Evolutionary conservation across 169 alveolate species (phyloP).

Genomic region (Sarcocystis neurona): DNA sequence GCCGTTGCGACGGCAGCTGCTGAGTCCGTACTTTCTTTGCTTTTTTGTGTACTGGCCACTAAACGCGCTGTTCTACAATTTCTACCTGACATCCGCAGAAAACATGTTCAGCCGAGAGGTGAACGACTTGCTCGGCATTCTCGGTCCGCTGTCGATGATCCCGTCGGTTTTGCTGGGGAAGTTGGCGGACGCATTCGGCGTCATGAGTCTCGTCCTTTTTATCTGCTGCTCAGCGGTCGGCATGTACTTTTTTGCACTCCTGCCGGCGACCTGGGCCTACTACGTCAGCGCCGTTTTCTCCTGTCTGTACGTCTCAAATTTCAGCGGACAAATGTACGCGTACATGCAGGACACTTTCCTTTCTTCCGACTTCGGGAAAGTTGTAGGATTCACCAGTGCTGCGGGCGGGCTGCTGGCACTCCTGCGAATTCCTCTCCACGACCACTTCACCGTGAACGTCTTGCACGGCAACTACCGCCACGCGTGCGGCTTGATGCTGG

Average conservation of each 20-base stretch:
- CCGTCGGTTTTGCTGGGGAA: constrained; percentile 38
- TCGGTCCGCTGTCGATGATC: constrained; percentile 42
- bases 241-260: constrained; percentile 34
- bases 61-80: constrained; percentile 41
- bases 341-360: constrained; percentile 42
- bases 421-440: constrained; percentile 23
- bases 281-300: constrained; percentile 40
- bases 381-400: constrained; percentile 48
- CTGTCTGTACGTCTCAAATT: constrained; percentile 49
- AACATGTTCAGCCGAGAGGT: constrained; percentile 21
- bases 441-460: background rate
- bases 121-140: constrained; percentile 44
- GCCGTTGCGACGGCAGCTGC: constrained; percentile 19
- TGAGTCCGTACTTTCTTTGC: constrained; percentile 18
- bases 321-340: constrained; percentile 55
- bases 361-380: constrained; percentile 42
- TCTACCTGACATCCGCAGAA: constrained; percentile 49
- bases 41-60: constrained; percentile 49
- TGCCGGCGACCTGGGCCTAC: background rate
- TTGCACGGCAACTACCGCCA: constrained; percentile 22
- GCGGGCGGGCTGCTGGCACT: constrained; percentile 57
- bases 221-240: constrained; percentile 16
- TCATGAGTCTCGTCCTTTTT: constrained; percentile 29
- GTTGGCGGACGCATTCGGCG: constrained; percentile 22
- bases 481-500: constrained; percentile 21